Evolutionary conservation across 192 early-diverging fungal species (phyloP).

Genomic region (Podila clonocystis): DNA sequence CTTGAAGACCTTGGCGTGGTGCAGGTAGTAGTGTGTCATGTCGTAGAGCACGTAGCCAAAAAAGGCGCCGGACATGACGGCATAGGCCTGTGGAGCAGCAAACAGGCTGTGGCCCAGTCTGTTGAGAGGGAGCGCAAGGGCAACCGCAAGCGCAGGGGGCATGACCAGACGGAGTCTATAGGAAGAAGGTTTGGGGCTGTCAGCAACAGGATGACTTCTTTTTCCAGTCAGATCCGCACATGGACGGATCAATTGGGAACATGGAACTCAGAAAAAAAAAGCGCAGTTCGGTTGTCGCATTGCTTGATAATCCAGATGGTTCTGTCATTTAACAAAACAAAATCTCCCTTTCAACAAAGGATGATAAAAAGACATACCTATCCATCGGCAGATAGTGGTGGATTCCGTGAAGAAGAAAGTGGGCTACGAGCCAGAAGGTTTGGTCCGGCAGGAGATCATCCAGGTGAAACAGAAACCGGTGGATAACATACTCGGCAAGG

Average conservation of each 20-base stretch:
- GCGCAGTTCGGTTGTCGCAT: not conserved
- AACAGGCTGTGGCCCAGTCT: slow-evolving; percentile 64
- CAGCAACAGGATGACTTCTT: not conserved
- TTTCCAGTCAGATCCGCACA: not conserved
- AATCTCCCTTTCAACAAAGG: not conserved
- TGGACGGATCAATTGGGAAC: too few relatives aligned
- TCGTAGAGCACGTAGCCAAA: slow-evolving; percentile 94
- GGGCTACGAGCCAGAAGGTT: slow-evolving; percentile 74
- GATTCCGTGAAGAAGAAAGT: slow-evolving; percentile 94
- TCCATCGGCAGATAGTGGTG: slow-evolving; percentile 99
- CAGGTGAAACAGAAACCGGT: slow-evolving; percentile 95
- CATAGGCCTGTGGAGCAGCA: slow-evolving; percentile 71
- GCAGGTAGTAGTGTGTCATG: slow-evolving; percentile 93
- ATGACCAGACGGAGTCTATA: slow-evolving; percentile 93
- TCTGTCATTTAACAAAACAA: not conserved
- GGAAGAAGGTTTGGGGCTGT: not conserved
- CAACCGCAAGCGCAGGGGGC: slow-evolving; percentile 86
- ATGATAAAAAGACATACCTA: slow-evolving; percentile 57
- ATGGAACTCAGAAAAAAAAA: too few relatives aligned
- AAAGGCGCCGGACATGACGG: slow-evolving; percentile 76
- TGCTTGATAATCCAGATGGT: not conserved
- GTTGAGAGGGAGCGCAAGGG: slow-evolving; percentile 73
- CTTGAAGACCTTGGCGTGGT: slow-evolving; percentile 83
- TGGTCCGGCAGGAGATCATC: slow-evolving; percentile 90
- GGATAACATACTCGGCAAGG: slow-evolving; percentile 89